phyloP scores from a whole-genome alignment of 805 yeast species.

The Nakazawaea anatomiae region DNA sequence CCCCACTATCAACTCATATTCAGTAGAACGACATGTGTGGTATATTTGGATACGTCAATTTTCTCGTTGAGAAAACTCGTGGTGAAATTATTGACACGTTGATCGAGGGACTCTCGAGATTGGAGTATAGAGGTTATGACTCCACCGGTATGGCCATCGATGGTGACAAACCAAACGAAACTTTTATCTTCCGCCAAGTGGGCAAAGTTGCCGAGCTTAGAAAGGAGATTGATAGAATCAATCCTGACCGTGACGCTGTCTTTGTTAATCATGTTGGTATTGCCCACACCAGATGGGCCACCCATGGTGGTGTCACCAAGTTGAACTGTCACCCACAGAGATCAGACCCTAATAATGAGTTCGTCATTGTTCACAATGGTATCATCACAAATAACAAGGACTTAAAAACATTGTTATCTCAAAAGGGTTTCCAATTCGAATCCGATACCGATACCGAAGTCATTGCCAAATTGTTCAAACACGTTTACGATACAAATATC shows the following conservation, averaged over 20 bases:
- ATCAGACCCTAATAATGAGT: slow-evolving; percentile 78
- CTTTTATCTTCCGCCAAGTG: slow-evolving; percentile 71
- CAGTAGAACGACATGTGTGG: slow-evolving; percentile 46
- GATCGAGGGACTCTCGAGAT: slow-evolving; percentile 75
- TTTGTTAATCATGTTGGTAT: slow-evolving; percentile 90
- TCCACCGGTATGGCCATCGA: slow-evolving; percentile 96
- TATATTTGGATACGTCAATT: slow-evolving; percentile 96
- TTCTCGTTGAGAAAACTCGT: slow-evolving; percentile 83
- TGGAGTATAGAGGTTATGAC: slow-evolving; percentile 98
- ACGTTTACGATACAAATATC: slow-evolving; percentile 72
- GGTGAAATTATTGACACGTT: slow-evolving; percentile 89
- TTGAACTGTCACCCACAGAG: slow-evolving; percentile 94
- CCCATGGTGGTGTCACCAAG: slow-evolving; percentile 91
- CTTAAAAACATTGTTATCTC: slow-evolving; percentile 70
- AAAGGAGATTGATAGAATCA: slow-evolving; percentile 45
- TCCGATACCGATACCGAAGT: slow-evolving; percentile 97
- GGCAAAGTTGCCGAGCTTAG: slow-evolving; percentile 88
- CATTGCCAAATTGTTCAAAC: slow-evolving; percentile 92
- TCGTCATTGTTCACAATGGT: slow-evolving; percentile 95
- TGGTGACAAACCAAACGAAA: slow-evolving; percentile 72
- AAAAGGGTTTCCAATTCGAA: slow-evolving; percentile 79
- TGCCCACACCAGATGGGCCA: slow-evolving; percentile 99
- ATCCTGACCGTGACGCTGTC: slow-evolving; percentile 53
- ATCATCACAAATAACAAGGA: slow-evolving; percentile 95
- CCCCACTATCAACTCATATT: too few species aligned